Conservation (phyloP, 2,329 filamentous ascomycete genomes). For the Trichophaea hybrida region DNA sequence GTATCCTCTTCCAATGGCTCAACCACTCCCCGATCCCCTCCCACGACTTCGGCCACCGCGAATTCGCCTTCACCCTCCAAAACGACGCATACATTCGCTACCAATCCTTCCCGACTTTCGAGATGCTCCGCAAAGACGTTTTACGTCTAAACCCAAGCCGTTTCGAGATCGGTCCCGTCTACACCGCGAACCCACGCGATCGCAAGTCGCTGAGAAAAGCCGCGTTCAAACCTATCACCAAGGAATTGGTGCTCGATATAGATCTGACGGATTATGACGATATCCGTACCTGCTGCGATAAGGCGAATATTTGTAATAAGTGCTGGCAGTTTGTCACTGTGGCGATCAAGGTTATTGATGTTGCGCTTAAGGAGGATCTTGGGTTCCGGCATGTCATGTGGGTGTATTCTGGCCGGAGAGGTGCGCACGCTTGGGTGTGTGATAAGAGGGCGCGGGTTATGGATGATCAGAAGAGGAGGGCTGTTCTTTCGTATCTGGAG, state of each 20-base stretch:
- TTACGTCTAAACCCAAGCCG: constrained; percentile 75
- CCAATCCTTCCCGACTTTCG: constrained; percentile 58
- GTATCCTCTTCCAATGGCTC: constrained; percentile 91
- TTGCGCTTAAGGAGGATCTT: constrained; percentile 80
- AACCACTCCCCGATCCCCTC: constrained; percentile 81
- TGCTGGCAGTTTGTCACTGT: constrained; percentile 98
- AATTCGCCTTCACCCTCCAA: constrained; percentile 90
- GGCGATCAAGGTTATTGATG: constrained; percentile 87
- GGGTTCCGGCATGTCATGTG: constrained; percentile 94
- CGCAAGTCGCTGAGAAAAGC: constrained; percentile 73
- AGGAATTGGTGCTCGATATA: constrained; percentile 97
- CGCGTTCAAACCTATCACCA: constrained; percentile 73
- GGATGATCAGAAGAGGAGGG: constrained; percentile 71
- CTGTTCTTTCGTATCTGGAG: constrained; percentile 80
- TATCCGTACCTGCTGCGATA: constrained; percentile 84
- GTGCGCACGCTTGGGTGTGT: constrained; percentile 96
- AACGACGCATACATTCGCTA: constrained; percentile 89
- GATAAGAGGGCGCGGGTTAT: constrained; percentile 72
- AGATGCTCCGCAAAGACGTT: constrained; percentile 77
- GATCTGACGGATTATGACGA: constrained; percentile 98
- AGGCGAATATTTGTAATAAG: constrained; percentile 81
- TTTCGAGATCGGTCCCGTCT: constrained; percentile 98
- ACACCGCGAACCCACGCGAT: constrained; percentile 84
- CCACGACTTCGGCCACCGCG: constrained; percentile 78
- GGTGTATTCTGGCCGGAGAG: constrained; percentile 95